phyloP scores from a whole-genome alignment of 306 rosid genomes.

The Cucumis sativus region DNA sequence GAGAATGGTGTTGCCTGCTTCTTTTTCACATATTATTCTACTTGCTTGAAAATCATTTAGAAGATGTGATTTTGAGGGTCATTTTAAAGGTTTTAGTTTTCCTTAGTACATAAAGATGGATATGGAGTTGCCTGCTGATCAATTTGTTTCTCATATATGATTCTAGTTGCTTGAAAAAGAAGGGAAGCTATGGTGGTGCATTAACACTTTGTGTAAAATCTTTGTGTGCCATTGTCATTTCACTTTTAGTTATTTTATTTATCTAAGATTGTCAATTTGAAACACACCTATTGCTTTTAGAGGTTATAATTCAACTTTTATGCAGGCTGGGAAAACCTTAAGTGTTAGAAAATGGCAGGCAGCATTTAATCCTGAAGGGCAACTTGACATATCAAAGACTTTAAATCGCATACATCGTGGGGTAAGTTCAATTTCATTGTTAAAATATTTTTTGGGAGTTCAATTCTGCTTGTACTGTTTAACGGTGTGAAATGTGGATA shows the following conservation, averaged over 20 bases:
- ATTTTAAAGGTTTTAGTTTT: not conserved
- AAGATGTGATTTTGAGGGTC: not conserved
- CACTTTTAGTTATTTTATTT: not conserved
- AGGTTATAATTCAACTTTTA: conserved; percentile 3
- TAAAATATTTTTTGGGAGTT: not conserved
- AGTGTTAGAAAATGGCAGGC: conserved; percentile 90
- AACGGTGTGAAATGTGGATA: not conserved
- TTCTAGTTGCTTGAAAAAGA: not conserved
- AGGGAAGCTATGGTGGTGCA: not conserved
- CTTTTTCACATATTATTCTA: not conserved
- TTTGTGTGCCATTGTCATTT: not conserved
- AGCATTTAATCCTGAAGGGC: conserved; percentile 73
- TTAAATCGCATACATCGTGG: conserved; percentile 76
- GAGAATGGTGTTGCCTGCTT: not conserved
- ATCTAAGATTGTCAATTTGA: not conserved
- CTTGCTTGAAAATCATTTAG: not conserved
- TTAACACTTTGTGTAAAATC: not conserved
- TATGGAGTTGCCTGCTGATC: not conserved
- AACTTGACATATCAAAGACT: conserved; percentile 74
- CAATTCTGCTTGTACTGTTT: not conserved
- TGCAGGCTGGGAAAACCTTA: conserved; percentile 88
- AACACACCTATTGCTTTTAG: conserved; percentile 1
- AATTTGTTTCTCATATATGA: not conserved
- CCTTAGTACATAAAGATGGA: not conserved
- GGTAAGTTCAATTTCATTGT: conserved; percentile 39